Evolutionary conservation across 2,329 filamentous ascomycete species (phyloP).

Genomic region (Colletotrichum truncatum): DNA sequence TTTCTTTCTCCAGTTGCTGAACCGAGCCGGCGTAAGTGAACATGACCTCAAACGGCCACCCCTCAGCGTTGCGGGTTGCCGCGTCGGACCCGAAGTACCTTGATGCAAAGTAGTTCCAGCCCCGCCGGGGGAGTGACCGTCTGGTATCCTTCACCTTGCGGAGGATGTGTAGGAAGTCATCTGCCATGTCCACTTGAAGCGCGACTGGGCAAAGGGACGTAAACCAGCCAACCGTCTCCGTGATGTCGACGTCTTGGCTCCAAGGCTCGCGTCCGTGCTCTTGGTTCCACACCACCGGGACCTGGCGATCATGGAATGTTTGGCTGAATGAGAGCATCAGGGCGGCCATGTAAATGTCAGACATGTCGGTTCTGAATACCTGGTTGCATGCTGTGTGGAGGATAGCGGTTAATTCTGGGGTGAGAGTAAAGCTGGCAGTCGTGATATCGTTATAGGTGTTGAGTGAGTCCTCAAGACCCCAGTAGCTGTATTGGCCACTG

Average conservation of each 20-base stretch:
- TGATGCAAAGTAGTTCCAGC: constrained; percentile 59
- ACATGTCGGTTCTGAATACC: constrained; percentile 59
- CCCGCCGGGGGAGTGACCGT: constrained; percentile 52
- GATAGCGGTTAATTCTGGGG: constrained; percentile 50
- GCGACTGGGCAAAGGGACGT: constrained; percentile 64
- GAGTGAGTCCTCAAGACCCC: constrained; percentile 51
- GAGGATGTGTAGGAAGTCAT: constrained; percentile 60
- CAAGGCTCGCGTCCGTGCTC: constrained; percentile 58
- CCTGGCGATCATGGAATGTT: constrained; percentile 60
- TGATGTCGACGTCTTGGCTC: constrained; percentile 58
- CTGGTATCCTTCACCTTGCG: constrained; percentile 63
- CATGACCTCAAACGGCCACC: constrained; percentile 65
- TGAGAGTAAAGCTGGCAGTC: constrained; percentile 52
- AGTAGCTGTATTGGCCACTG: constrained; percentile 54
- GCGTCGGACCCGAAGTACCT: constrained; percentile 48
- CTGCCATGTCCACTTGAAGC: constrained; percentile 48
- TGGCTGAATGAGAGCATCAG: constrained; percentile 64
- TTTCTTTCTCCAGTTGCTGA: constrained; percentile 56
- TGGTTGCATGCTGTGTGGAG: constrained; percentile 53
- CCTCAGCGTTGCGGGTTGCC: constrained; percentile 41
- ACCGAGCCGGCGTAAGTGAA: constrained; percentile 64
- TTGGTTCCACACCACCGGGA: constrained; percentile 64
- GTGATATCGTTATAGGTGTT: constrained; percentile 57
- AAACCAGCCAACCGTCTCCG: constrained; percentile 69
- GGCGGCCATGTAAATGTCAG: constrained; percentile 63